These are phyloP conservation scores for Teunomyces lycoperdinae DNA, from an alignment of 805 yeast genomes.

Conservation along the genomic window DNA sequence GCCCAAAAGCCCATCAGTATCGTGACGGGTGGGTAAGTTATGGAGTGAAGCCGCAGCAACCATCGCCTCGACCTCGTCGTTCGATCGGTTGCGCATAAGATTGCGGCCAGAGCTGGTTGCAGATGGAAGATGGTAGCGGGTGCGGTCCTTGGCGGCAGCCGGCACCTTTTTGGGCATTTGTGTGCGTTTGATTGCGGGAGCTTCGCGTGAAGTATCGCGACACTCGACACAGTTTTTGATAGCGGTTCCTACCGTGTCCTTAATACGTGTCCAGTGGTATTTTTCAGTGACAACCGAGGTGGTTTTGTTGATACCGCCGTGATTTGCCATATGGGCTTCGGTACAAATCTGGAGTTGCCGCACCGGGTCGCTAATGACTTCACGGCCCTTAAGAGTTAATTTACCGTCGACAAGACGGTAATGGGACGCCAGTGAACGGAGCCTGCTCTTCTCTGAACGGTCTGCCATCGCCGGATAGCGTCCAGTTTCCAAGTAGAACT, in stretches of 20 bases:
- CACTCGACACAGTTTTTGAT: constrained; percentile 76
- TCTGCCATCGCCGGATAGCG: constrained; percentile 80
- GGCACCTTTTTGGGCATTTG: constrained; percentile 17
- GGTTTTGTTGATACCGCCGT: constrained; percentile 87
- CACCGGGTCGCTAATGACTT: constrained; percentile 75
- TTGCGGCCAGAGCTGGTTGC: constrained; percentile 21
- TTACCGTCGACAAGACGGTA: constrained; percentile 71
- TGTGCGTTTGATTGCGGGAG: constrained; percentile 10
- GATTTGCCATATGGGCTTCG: constrained; percentile 65
- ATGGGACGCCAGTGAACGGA: constrained; percentile 76
- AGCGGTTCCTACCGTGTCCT: constrained; percentile 79
- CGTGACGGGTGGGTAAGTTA: constrained; percentile 21
- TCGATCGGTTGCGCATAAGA: constrained; percentile 14
- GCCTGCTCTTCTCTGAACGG: constrained; percentile 82
- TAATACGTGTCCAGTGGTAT: constrained; percentile 90
- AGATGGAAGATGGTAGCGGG: not conserved
- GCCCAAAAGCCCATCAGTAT: constrained; percentile 30
- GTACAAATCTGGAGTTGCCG: constrained; percentile 74
- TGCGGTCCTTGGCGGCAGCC: constrained; percentile 2
- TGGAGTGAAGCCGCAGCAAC: constrained; percentile 28
- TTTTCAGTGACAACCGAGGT: constrained; percentile 73
- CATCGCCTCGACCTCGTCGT: constrained; percentile 34
- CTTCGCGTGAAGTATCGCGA: constrained; percentile 43
- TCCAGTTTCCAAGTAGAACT: constrained; percentile 76
- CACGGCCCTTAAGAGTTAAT: constrained; percentile 71